Conservation (phyloP, 2,329 filamentous ascomycete species). For the Akanthomyces lecanii region DNA sequence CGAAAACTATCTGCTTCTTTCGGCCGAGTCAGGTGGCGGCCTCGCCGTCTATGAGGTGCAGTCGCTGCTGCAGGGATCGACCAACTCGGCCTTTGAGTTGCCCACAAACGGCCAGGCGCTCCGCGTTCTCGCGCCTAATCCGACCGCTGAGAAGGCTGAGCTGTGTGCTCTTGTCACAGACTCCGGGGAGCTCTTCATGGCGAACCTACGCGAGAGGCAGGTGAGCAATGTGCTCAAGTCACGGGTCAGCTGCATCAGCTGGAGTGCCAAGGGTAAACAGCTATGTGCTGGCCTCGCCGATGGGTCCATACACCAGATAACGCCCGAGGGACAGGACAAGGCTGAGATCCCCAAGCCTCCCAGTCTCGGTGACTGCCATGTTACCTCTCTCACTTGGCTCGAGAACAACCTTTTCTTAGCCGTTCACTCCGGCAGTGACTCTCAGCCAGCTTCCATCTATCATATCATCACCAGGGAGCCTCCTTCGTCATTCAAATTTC, state of each 20-base stretch:
- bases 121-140: conserved; percentile 75
- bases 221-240: conserved; percentile 63
- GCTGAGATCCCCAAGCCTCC: conserved; percentile 76
- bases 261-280: conserved; percentile 93
- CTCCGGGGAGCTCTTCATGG: conserved; percentile 77
- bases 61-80: conserved; percentile 60
- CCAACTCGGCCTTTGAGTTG: conserved; percentile 69
- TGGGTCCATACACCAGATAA: conserved; percentile 78
- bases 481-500: conserved; percentile 61
- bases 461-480: conserved; percentile 70
- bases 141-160: conserved; percentile 65
- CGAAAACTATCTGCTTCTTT: conserved; percentile 77
- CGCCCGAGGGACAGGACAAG: conserved; percentile 72
- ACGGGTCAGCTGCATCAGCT: conserved; percentile 78
- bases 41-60: conserved; percentile 78
- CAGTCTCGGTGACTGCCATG: conserved; percentile 61
- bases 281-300: conserved; percentile 80
- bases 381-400: conserved; percentile 81
- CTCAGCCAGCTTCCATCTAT: conserved; percentile 63
- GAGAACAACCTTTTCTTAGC: conserved; percentile 81
- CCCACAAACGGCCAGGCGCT: conserved; percentile 70
- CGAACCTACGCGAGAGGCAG: conserved; percentile 66
- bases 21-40: conserved; percentile 75
- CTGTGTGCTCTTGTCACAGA: conserved; percentile 76
- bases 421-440: conserved; percentile 63